Conservation (phyloP, 805 yeast genomes). For the Teunomyces funiuensis region DNA sequence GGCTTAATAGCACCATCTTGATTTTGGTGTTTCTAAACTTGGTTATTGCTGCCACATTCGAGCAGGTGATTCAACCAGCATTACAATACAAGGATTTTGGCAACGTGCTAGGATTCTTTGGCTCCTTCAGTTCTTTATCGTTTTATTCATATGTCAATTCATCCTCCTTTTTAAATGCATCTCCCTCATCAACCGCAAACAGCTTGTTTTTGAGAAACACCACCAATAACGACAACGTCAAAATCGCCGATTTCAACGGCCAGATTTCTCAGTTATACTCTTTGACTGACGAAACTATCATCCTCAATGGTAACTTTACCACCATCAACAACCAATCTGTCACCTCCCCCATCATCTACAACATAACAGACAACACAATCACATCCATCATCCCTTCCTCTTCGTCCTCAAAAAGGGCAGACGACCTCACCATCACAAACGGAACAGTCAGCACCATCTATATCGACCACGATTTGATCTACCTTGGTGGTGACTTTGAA, state of each 20-base stretch:
- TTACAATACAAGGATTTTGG: constrained; percentile 27
- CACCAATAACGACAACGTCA: constrained; percentile 15
- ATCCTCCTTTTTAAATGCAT: constrained; percentile 19
- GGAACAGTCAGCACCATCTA: constrained; percentile 36
- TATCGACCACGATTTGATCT: constrained; percentile 50
- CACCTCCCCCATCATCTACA: constrained; percentile 36
- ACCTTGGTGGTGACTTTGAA: constrained; percentile 78
- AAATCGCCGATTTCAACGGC: constrained; percentile 34
- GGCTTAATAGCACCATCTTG: neutral
- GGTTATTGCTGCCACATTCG: neutral
- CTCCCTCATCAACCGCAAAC: constrained; percentile 7
- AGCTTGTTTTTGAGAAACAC: constrained; percentile 25
- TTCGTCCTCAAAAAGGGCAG: constrained; percentile 15
- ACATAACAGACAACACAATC: constrained; percentile 25
- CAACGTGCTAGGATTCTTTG: constrained; percentile 31
- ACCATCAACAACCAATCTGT: constrained; percentile 25
- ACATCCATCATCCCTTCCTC: constrained; percentile 20
- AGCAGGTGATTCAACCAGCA: constrained; percentile 16
- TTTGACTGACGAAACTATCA: constrained; percentile 26
- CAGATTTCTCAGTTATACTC: constrained; percentile 25
- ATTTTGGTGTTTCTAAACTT: constrained; percentile 5
- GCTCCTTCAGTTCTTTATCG: constrained; percentile 29
- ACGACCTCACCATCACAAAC: constrained; percentile 15
- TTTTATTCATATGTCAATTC: constrained; percentile 27
- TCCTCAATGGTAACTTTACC: constrained; percentile 39